A percentile compares a stretch with the other conserved stretches of the same genome.
phyloP scores from a whole-genome alignment of 1,284 basidiomycete genomes.

The Rhodofomes roseus region DNA sequence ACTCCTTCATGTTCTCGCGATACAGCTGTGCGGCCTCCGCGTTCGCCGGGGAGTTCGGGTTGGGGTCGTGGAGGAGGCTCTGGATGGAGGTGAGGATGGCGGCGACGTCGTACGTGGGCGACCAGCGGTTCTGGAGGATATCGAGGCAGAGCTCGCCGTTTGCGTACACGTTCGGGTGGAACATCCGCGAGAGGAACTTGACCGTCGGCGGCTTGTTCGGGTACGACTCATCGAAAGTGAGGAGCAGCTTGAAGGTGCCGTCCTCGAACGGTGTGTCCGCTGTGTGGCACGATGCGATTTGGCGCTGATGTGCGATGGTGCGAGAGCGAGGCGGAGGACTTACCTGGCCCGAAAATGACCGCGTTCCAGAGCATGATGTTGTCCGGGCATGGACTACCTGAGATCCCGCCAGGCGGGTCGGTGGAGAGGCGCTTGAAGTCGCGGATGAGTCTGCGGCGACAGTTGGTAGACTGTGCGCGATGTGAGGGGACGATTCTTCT shows the following conservation, averaged over 20 bases:
- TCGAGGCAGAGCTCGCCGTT: conserved; percentile 98
- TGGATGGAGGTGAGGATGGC: conserved; percentile 97
- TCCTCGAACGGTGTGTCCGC: conserved; percentile 99
- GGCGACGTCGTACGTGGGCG: conserved; percentile 97
- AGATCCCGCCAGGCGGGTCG: conserved; percentile 94
- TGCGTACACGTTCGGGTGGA: conserved; percentile 98
- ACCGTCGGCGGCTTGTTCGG: conserved; percentile 98
- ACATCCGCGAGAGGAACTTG: conserved; percentile 97
- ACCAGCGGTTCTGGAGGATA: conserved; percentile 98
- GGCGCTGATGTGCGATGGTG: background rate
- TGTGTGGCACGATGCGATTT: conserved; percentile 9
- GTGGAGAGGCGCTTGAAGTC: conserved; percentile 95
- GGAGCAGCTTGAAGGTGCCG: conserved; percentile 94
- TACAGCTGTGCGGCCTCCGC: conserved; percentile 96
- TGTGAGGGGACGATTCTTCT: background rate
- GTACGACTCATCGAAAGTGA: conserved; percentile 97
- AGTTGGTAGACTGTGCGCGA: conserved; percentile 72
- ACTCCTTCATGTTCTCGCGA: conserved; percentile 98
- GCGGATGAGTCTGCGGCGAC: conserved; percentile 86
- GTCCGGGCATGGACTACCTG: conserved; percentile 93
- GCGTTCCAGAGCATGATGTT: conserved; percentile 99
- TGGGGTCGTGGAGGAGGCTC: conserved; percentile 93
- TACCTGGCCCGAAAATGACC: conserved; percentile 97
- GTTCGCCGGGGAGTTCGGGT: conserved; percentile 97
- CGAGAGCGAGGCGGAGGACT: conserved; percentile 26